Conservation (phyloP, 2,329 filamentous ascomycete genomes). For the Colletotrichum truncatum region DNA sequence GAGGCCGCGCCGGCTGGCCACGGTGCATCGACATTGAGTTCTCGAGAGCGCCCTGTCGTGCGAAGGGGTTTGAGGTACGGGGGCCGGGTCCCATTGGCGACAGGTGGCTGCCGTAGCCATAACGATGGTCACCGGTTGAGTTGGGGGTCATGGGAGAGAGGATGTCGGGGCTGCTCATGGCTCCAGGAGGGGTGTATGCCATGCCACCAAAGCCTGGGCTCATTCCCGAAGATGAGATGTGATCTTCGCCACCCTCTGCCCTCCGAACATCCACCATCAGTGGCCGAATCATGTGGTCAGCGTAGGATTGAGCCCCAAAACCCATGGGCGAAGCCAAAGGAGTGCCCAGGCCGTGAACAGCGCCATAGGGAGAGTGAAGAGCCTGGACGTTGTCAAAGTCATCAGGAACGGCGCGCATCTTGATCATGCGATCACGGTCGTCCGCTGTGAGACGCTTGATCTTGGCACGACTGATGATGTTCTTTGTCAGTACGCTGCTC, state of each 20-base stretch:
- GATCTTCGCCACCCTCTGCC: constrained; percentile 66
- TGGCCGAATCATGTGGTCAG: constrained; percentile 71
- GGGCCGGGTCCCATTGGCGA: constrained; percentile 57
- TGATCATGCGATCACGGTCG: constrained; percentile 76
- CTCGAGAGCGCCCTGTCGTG: constrained; percentile 57
- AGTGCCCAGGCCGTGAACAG: constrained; percentile 61
- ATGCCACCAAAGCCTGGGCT: constrained; percentile 75
- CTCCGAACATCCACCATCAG: constrained; percentile 76
- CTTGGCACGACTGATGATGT: constrained; percentile 66
- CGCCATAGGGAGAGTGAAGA: constrained; percentile 73
- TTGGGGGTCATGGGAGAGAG: constrained; percentile 64
- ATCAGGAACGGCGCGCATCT: constrained; percentile 76
- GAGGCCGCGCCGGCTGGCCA: constrained; percentile 57
- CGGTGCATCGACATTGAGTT: constrained; percentile 48
- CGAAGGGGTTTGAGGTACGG: constrained; percentile 62
- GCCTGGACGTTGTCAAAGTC: constrained; percentile 77
- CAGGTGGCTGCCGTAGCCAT: constrained; percentile 59
- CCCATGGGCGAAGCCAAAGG: constrained; percentile 59
- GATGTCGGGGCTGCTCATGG: constrained; percentile 62
- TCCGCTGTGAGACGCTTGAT: constrained; percentile 77
- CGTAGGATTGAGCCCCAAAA: constrained; percentile 58
- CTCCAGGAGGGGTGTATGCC: constrained; percentile 65
- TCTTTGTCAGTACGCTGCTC: constrained; percentile 27
- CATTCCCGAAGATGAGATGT: constrained; percentile 73
- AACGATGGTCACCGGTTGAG: constrained; percentile 52